Evolutionary conservation across 2,329 filamentous ascomycete species (phyloP), one percentile per base, ranked within the genome.

Genomic region (Aspergillus vadensis): DNA sequence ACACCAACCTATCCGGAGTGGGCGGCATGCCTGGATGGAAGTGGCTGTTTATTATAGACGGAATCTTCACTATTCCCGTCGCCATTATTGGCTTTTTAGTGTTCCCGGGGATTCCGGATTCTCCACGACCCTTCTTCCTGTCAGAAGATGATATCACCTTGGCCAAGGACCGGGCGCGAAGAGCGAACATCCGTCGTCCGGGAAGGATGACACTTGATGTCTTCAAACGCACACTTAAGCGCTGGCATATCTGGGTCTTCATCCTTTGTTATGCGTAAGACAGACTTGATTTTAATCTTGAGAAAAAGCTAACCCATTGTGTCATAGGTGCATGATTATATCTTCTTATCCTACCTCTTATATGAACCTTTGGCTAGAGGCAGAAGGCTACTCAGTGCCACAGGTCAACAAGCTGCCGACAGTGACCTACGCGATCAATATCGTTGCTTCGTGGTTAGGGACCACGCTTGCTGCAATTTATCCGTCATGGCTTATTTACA

Each of bases 1-100:
- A 85, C 67, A 80, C 79, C 19, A 81, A 81, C 27, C 74, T 86
- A 0, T 81, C 82, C 17, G 83, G 83, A 0, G 72, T 80, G 0
- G 69, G 70, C 10, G 83, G 83, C 0, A 79, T 81, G 67, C 72
- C 79, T 0, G 83, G 83, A 0, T 85, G 81, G 82, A 74, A 81
- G 61, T 83, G 81, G 83, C 74, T 86, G 0, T 87, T 87, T 58
- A 82, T 87, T 41, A 82, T 86, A 44, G 83, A 86, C 65, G 82
- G 82, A 0, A 74, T 85, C 41, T 85, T 86, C 64, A 84, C 82
- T 2, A 75, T 86, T 3, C 84, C 84, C 0, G 80, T 86, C 14
- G 82, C 82, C 2, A 58, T 86, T 1, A 78, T 82, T 5, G 84
- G 84, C 0, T 86, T 80, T 66, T 69, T 85, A 6, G 77, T 85